phyloP scores from a whole-genome alignment of 805 yeast genomes.

The Saccharomyces mikatae region DNA sequence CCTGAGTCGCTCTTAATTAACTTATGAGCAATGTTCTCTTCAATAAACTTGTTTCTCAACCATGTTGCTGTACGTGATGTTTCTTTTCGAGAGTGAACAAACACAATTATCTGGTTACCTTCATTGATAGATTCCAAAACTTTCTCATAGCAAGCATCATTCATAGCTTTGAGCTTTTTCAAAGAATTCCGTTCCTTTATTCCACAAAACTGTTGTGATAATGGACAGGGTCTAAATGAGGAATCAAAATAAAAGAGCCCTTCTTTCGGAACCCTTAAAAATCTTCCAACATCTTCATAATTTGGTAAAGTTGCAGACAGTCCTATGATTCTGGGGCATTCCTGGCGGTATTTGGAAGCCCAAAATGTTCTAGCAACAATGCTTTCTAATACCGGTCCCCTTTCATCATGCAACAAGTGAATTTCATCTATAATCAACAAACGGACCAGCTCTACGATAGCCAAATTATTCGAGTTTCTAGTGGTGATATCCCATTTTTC shows the following conservation, averaged over 20 bases:
- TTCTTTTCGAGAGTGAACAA: constrained; percentile 91
- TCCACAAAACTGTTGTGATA: constrained; percentile 82
- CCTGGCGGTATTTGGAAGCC: constrained; percentile 31
- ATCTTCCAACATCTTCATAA: constrained; percentile 75
- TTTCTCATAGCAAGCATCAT: constrained; percentile 82
- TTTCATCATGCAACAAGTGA: constrained; percentile 83
- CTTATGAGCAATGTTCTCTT: constrained; percentile 42
- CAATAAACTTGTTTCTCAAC: constrained; percentile 54
- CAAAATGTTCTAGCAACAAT: constrained; percentile 70
- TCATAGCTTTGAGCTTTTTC: constrained; percentile 72
- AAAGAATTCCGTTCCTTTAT: constrained; percentile 76
- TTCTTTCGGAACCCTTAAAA: constrained; percentile 54
- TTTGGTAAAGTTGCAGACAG: constrained; percentile 91
- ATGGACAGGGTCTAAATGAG: constrained; percentile 83
- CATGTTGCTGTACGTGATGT: constrained; percentile 77
- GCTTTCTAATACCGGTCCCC: constrained; percentile 91
- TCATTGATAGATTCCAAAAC: constrained; percentile 53
- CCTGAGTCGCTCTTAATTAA: constrained; percentile 44
- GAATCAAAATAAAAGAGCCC: constrained; percentile 80
- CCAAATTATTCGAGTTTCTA: constrained; percentile 63
- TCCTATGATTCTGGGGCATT: constrained; percentile 65
- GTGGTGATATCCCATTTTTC: constrained; percentile 97
- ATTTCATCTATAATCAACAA: constrained; percentile 84
- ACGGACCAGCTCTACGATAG: constrained; percentile 55
- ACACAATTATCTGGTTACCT: constrained; percentile 74